phyloP scores from a whole-genome alignment of 495 filamentous ascomycete genomes.

The Lasiosphaeria miniovina region DNA sequence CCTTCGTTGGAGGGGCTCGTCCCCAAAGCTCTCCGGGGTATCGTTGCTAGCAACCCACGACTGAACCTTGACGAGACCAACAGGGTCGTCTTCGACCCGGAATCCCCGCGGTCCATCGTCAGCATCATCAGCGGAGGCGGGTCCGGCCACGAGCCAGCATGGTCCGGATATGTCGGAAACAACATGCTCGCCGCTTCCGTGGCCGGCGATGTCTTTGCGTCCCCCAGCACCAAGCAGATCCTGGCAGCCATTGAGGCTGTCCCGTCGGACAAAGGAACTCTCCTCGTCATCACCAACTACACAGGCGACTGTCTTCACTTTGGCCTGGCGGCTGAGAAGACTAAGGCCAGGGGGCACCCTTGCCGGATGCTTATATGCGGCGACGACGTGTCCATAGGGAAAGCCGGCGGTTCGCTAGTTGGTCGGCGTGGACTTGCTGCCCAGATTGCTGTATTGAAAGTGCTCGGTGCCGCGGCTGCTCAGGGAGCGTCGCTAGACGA shows the following conservation, averaged over 20 bases:
- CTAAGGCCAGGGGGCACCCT: conserved; percentile 51
- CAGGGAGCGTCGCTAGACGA: conserved; percentile 51
- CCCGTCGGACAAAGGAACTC: conserved; percentile 54
- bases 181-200: conserved; percentile 60
- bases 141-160: conserved; percentile 61
- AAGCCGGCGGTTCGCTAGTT: conserved; percentile 50
- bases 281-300: conserved; percentile 65
- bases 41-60: conserved; percentile 55
- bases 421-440: conserved; percentile 58
- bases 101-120: conserved; percentile 49
- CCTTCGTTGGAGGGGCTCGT: conserved; percentile 51
- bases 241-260: conserved; percentile 55
- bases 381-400: conserved; percentile 61
- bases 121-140: conserved; percentile 60
- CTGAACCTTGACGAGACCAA: conserved; percentile 56
- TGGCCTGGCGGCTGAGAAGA: conserved; percentile 60
- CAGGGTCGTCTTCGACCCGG: conserved; percentile 55
- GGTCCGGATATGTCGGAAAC: conserved; percentile 61
- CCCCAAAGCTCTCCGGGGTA: conserved; percentile 51
- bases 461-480: conserved; percentile 39
- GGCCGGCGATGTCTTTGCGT: conserved; percentile 61
- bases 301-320: conserved; percentile 66
- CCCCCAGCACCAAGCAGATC: conserved; percentile 60
- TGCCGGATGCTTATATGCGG: conserved; percentile 57
- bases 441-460: conserved; percentile 44